Evolutionary conservation across 495 filamentous ascomycete genomes (phyloP).

Genomic region (Baudoinia panamericana): DNA sequence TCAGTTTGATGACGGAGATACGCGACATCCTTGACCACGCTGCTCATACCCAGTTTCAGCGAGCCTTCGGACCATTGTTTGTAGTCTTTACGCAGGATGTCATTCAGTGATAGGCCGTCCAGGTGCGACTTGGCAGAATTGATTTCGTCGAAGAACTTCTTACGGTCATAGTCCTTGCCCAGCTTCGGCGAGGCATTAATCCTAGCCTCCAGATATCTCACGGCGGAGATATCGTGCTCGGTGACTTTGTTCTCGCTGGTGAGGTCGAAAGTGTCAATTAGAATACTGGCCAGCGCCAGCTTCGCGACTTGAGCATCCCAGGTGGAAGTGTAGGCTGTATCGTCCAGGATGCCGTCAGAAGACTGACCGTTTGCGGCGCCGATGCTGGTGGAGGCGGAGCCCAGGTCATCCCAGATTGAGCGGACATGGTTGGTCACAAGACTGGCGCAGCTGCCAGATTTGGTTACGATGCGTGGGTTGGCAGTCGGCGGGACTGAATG

Average conservation of each 20-base stretch:
- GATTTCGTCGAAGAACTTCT: constrained; percentile 50
- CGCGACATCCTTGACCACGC: constrained; percentile 51
- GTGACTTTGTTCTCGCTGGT: constrained; percentile 58
- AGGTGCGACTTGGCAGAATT: constrained; percentile 59
- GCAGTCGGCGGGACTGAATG: constrained; percentile 37
- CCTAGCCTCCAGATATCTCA: constrained; percentile 47
- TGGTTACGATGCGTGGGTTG: constrained; percentile 51
- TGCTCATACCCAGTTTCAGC: constrained; percentile 58
- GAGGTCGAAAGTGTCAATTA: constrained; percentile 77
- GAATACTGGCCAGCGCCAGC: constrained; percentile 64
- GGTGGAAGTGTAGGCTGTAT: constrained; percentile 23
- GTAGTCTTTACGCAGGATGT: constrained; percentile 81
- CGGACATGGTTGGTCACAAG: constrained; percentile 54
- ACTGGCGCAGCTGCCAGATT: constrained; percentile 63
- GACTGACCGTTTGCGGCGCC: constrained; percentile 27
- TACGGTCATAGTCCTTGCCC: constrained; percentile 39
- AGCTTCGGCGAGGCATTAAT: constrained; percentile 28
- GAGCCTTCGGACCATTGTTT: constrained; percentile 66
- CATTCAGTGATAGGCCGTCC: constrained; percentile 48
- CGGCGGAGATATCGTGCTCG: constrained; percentile 50
- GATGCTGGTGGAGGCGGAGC: constrained; percentile 19
- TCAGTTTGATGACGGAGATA: constrained; percentile 47
- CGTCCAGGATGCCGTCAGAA: constrained; percentile 10
- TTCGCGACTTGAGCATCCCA: constrained; percentile 54
- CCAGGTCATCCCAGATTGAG: constrained; percentile 41